A percentile compares a stretch with the other conserved stretches of the same genome.
These are phyloP conservation scores for Fragaria ananassa DNA, from an alignment of 306 rosid species.

Conservation along the genomic window DNA sequence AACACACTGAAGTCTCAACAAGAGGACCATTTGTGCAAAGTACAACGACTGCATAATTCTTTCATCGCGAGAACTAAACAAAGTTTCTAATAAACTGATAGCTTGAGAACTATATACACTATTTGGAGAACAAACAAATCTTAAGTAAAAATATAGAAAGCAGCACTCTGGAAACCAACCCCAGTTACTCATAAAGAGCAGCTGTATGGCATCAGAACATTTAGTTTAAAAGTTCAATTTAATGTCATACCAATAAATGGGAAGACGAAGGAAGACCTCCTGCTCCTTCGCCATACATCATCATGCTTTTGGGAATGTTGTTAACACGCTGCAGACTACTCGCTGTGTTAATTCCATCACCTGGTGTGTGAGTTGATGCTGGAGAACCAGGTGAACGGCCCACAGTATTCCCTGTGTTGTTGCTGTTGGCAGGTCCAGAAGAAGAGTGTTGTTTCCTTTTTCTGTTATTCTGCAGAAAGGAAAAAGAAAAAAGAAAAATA, in stretches of 20 bases:
- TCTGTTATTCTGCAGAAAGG: constrained; percentile 55
- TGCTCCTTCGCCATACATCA: constrained; percentile 74
- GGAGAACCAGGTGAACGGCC: constrained; percentile 90
- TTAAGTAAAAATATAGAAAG: background rate
- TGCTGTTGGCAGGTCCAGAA: constrained; percentile 92
- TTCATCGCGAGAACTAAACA: background rate
- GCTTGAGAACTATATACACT: background rate
- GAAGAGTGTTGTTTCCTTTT: constrained; percentile 92
- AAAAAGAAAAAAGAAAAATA: constrained; percentile 10
- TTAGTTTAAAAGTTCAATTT: background rate
- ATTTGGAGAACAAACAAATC: background rate
- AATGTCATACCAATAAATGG: constrained; percentile 71
- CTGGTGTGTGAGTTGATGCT: constrained; percentile 89
- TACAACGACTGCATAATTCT: background rate
- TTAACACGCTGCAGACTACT: constrained; percentile 69
- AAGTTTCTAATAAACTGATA: background rate
- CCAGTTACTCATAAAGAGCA: constrained; percentile 1
- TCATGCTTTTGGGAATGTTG: constrained; percentile 64
- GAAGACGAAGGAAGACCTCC: constrained; percentile 84
- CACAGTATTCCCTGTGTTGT: constrained; percentile 83
- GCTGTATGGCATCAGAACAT: constrained; percentile 24
- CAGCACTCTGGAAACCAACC: constrained; percentile 1
- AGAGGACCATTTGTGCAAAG: background rate
- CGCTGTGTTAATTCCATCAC: constrained; percentile 68
- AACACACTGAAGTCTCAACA: background rate